Conservation (phyloP, 495 filamentous ascomycete genomes). For the Pseudotulostoma volvatum region DNA sequence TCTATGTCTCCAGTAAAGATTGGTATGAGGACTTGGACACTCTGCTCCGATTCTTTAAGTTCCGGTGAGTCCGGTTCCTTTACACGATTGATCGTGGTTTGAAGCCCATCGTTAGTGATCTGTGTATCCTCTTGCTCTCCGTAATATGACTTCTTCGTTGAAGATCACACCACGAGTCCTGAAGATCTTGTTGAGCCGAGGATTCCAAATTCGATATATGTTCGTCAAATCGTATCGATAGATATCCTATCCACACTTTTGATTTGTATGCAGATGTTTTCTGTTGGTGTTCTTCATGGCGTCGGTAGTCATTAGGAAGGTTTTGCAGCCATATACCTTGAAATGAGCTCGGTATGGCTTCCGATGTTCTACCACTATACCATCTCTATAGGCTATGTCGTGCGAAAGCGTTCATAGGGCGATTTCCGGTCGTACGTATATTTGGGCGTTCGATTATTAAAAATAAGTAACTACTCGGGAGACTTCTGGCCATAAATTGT, state of each 20-base stretch:
- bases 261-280: slow-evolving; percentile 9
- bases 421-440: slow-evolving; percentile 2
- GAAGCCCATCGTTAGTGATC: slow-evolving; percentile 10
- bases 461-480: neutral
- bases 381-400: neutral
- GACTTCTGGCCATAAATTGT: slow-evolving; percentile 2
- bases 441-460: slow-evolving; percentile 1
- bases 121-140: slow-evolving; percentile 16
- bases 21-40: neutral
- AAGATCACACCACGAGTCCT: slow-evolving; percentile 3
- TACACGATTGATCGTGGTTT: neutral
- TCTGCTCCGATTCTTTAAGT: neutral
- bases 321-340: slow-evolving; percentile 3
- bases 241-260: slow-evolving; percentile 14
- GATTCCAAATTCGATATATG: slow-evolving; percentile 16
- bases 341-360: slow-evolving; percentile 6
- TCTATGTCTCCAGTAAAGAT: neutral
- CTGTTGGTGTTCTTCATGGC: slow-evolving; percentile 6
- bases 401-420: neutral
- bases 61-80: neutral
- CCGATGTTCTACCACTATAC: neutral
- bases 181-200: neutral
- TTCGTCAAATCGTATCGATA: slow-evolving; percentile 16
- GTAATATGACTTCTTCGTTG: slow-evolving; percentile 3
- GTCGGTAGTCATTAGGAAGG: slow-evolving; percentile 8